phyloP scores from a whole-genome alignment of 306 rosid genomes.

The Argentina anserina region DNA sequence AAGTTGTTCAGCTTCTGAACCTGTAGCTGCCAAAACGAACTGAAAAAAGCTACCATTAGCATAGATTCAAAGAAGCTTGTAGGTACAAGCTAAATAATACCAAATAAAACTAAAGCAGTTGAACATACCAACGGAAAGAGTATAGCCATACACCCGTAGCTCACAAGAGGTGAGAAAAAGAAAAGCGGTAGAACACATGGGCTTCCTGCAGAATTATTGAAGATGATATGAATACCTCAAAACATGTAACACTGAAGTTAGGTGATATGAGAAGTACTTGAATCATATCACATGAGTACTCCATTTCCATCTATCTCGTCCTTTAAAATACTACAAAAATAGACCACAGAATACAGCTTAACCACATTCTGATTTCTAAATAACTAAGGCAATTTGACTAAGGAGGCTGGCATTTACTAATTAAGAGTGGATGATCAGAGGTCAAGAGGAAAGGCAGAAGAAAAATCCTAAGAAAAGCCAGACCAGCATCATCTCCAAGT shows the following conservation, averaged over 20 bases:
- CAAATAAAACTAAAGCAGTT: not conserved
- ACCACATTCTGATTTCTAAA: not conserved
- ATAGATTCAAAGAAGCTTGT: not conserved
- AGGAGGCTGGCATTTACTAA: not conserved
- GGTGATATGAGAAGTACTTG: not conserved
- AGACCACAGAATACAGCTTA: not conserved
- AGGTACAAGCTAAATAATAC: not conserved
- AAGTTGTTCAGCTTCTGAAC: constrained; percentile 71
- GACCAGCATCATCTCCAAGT: not conserved
- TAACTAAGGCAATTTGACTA: not conserved
- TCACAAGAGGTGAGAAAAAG: constrained; percentile 81
- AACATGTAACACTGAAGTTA: constrained; percentile 2
- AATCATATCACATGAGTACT: not conserved
- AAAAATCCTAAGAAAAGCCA: constrained; percentile 2
- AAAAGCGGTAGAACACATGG: constrained; percentile 83
- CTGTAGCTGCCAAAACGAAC: constrained; percentile 92
- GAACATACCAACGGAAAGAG: constrained; percentile 77
- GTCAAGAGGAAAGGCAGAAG: not conserved
- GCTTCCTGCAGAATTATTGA: constrained; percentile 64
- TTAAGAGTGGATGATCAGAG: not conserved
- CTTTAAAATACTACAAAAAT: not conserved
- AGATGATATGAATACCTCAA: constrained; percentile 23
- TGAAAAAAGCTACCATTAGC: constrained; percentile 32
- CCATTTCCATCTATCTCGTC: not conserved
- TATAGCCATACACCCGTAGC: constrained; percentile 85